Evolutionary conservation across 2,329 filamentous ascomycete species (phyloP).

Genomic region (Phialemoniopsis sp.): DNA sequence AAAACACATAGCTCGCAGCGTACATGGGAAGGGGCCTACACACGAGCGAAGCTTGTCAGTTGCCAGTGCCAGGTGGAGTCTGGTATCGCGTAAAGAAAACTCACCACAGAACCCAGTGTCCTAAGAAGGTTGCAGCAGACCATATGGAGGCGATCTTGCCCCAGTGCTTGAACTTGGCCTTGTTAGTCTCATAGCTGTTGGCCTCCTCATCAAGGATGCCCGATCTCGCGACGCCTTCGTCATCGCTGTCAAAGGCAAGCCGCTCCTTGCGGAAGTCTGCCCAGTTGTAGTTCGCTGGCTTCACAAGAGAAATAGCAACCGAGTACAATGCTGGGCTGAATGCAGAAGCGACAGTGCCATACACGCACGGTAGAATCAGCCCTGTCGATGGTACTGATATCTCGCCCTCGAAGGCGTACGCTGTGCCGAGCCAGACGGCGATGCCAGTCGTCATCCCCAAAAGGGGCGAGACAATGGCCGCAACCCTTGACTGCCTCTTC

Average conservation of each 20-base stretch:
- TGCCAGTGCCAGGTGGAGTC: no score
- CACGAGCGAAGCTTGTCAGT: background rate
- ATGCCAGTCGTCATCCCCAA: constrained; percentile 46
- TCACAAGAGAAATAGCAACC: constrained; percentile 6
- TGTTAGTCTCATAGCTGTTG: constrained; percentile 19
- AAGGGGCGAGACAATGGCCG: constrained; percentile 44
- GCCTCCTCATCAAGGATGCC: constrained; percentile 16
- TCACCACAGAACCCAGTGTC: constrained; percentile 48
- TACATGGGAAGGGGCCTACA: constrained; percentile 48
- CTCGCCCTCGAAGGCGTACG: constrained; percentile 38
- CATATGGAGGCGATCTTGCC: constrained; percentile 37
- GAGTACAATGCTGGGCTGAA: constrained; percentile 11
- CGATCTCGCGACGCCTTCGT: constrained; percentile 3
- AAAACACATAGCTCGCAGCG: constrained; percentile 43
- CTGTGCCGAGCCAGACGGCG: constrained; percentile 46
- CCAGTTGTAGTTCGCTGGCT: constrained; percentile 15
- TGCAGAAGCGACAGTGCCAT: constrained; percentile 43
- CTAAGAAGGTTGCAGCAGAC: constrained; percentile 44
- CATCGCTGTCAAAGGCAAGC: constrained; percentile 27
- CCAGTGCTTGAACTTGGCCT: constrained; percentile 39
- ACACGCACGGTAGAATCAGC: constrained; percentile 43
- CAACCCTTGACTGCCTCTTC: constrained; percentile 41
- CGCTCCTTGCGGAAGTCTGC: constrained; percentile 29
- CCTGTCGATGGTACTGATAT: constrained; percentile 44
- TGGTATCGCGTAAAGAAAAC: no score